Base-by-base conservation (phyloP, 768 basidiomycete species). In the Russula olivacea region DNA sequence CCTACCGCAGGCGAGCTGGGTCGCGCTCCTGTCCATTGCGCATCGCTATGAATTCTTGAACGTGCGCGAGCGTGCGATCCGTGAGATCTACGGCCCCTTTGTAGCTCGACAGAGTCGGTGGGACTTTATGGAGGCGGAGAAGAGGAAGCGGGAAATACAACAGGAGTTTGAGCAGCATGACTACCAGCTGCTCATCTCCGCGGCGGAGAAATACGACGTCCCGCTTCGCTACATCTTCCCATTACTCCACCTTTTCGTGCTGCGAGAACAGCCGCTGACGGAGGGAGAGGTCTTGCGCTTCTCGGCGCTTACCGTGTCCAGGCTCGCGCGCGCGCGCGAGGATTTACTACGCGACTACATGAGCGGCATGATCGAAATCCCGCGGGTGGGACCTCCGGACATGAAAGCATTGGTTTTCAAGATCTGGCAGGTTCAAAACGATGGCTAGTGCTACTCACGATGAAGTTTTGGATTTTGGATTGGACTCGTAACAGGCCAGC, bases 301-400 rank as follows among this genome's bases (percentile, higher is more conserved):
- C 12, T 47, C 58, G 10, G 45, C 62, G 52, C 58, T 63, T 21
- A 59, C 62, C 17, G 38, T 63, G 17, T 63, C 62, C 19, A 51
- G 47, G 11, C 45, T 63, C 17, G 57, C 62, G 25, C 57, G 59
- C 48, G 58, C 62, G 12, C 58, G 62, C 17, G 62, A 63, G 38
- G 57, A 59, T 17, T 59, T 51, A 28, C n/a, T 34, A 38, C 57
- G 47, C 19, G 38, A n/a, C n/a, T n/a, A n/a, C n/a, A n/a, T n/a
- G n/a, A n/a, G n/a, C n/a, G n/a, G n/a, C n/a, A n/a, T n/a, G n/a
- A n/a, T n/a, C n/a, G n/a, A n/a, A n/a, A n/a, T n/a, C n/a, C n/a
- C n/a, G n/a, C n/a, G n/a, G n/a, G n/a, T n/a, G n/a, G n/a, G n/a
- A n/a, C n/a, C 30, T 30, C 30, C 0, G 30, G 23, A 48, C 50